Base-by-base conservation (phyloP, 345 rosid genomes). In the Dovyalis caffra region DNA sequence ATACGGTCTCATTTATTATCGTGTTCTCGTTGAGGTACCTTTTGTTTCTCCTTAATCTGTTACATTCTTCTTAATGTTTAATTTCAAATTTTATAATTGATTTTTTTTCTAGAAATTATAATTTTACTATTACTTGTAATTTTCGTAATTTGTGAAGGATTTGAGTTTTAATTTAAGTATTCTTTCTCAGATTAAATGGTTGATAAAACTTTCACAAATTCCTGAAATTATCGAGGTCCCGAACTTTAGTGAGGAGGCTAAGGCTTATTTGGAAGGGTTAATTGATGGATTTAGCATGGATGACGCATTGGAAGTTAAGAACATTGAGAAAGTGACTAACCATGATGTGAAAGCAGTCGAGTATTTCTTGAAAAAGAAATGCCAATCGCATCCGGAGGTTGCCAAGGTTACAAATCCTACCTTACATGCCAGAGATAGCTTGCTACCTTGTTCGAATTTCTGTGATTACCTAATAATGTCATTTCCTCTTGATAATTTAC, bases 301-400 rank as follows among this genome's bases (percentile, higher is more conserved):
- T 69, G 98, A 95, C 72, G 97, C 97, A 2, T 77, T 86, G 86
- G 95, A 91, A 80, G 87, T 95, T 64, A 91, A 90, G 76, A 79
- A 83, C 64, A 93, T 93, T 4, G 99, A 95, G 90, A 87, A 72
- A 79, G 91, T 87, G 68, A 92, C 97, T 8, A 92, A 93, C 76
- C 98, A 96, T 75, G 99, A 96, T 83, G 99, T 96, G 25, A 93
- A 93, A 81, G 98, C 95, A 0, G 97, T 91, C 57, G 99, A 96
- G 70, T 96, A 96, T 72, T 92, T 91, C 82, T 83, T 95, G 88
- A 95, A 95, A 83, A 87, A 87, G 86, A 93, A 87, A 78, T 93
- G 98, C 64, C 87, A 87, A 76, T 80, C 91, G 4, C 90, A 95
- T 32, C 89, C 88, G 4, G 99, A 96, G 84, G 88, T 93, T 84